Evolutionary conservation across 176 grass and related monocot genomes (phyloP).

Genomic region (Poa pratensis): DNA sequence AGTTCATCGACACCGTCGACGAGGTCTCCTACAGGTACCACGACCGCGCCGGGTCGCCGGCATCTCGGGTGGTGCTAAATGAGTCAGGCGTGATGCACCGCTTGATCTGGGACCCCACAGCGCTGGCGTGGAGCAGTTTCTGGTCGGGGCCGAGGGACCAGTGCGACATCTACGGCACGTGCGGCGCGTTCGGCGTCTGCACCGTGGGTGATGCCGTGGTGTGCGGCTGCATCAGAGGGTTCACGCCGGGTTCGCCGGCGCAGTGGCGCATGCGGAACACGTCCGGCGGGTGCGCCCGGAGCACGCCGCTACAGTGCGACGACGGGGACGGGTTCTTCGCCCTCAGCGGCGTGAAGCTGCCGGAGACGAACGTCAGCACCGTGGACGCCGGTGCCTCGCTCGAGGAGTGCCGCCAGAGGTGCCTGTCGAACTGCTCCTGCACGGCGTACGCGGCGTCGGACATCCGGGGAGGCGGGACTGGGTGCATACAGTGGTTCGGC

Average conservation of each 20-base stretch:
- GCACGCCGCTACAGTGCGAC: slow-evolving; percentile 29
- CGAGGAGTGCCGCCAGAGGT: slow-evolving; percentile 32
- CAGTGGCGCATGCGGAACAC: slow-evolving; percentile 61
- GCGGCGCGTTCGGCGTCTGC: slow-evolving; percentile 63
- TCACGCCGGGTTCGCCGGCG: not conserved
- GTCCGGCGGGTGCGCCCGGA: slow-evolving; percentile 45
- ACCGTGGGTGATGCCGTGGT: slow-evolving; percentile 13
- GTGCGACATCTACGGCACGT: slow-evolving; percentile 52
- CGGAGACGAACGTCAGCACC: slow-evolving; percentile 35
- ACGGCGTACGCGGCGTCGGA: slow-evolving; percentile 48
- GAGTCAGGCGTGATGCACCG: slow-evolving; percentile 52
- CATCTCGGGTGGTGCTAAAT: slow-evolving; percentile 49
- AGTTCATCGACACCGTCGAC: slow-evolving; percentile 27
- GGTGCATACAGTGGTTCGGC: slow-evolving; percentile 61
- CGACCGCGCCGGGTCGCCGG: slow-evolving; percentile 21
- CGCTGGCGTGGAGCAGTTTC: slow-evolving; percentile 40
- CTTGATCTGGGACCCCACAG: slow-evolving; percentile 43
- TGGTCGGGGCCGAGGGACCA: slow-evolving; percentile 47
- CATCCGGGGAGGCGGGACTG: slow-evolving; percentile 42
- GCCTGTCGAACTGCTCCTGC: slow-evolving; percentile 46
- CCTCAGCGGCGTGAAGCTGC: slow-evolving; percentile 52
- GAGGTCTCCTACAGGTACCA: slow-evolving; percentile 51
- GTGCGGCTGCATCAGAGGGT: slow-evolving; percentile 50
- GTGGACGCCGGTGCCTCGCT: slow-evolving; percentile 32
- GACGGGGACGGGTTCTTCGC: slow-evolving; percentile 49